Evolutionary conservation across 2,329 filamentous ascomycete species (phyloP).

Genomic region (Thermothelomyces thermophilus): DNA sequence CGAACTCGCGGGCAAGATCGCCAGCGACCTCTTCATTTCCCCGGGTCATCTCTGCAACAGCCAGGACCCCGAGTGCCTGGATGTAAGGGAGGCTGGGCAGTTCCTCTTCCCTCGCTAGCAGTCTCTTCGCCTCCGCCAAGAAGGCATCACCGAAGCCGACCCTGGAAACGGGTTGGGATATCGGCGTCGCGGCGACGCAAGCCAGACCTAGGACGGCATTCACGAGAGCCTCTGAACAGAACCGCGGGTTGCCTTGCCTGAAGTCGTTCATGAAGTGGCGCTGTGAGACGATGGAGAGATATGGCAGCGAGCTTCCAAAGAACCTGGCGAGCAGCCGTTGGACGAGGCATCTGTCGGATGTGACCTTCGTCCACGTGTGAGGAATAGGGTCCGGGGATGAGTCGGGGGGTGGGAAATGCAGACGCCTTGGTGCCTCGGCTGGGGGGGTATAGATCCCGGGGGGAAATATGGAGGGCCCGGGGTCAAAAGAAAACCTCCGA

Average conservation of each 20-base stretch:
- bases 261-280: constrained; percentile 21
- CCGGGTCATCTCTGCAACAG: constrained; percentile 19
- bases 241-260: constrained; percentile 15
- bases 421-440: background rate
- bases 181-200: constrained; percentile 12
- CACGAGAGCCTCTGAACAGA: constrained; percentile 22
- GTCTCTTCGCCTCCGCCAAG: constrained; percentile 19
- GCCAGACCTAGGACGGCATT: constrained; percentile 24
- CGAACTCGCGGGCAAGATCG: constrained; percentile 18
- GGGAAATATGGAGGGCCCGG: no score
- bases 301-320: constrained; percentile 17
- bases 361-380: constrained; percentile 21
- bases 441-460: background rate
- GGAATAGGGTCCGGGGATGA: constrained; percentile 4
- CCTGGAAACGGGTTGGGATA: constrained; percentile 13
- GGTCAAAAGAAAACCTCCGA: background rate
- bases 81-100: constrained; percentile 19
- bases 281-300: constrained; percentile 17
- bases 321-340: constrained; percentile 18
- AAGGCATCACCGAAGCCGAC: constrained; percentile 22
- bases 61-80: constrained; percentile 22
- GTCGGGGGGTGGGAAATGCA: background rate
- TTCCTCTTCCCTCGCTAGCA: constrained; percentile 13
- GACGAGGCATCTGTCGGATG: constrained; percentile 17
- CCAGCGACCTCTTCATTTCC: constrained; percentile 23